Conservation (phyloP, 2,329 filamentous ascomycete genomes). For the Lachnellula arida region DNA sequence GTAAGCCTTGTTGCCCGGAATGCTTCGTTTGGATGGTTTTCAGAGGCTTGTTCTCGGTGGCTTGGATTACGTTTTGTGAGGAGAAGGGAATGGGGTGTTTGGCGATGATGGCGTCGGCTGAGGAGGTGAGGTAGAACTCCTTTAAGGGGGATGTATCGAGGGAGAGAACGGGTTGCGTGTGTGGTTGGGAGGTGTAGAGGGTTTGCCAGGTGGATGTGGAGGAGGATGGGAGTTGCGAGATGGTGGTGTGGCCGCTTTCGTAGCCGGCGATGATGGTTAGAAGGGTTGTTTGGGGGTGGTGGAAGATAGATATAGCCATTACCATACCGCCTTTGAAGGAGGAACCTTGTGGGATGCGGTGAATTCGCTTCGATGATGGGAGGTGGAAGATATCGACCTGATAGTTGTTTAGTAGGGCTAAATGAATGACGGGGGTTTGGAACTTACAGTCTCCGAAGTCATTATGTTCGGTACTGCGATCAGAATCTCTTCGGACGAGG, state of each 20-base stretch:
- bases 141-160: conserved; percentile 48
- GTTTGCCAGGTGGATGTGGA: conserved; percentile 41
- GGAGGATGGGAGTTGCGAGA: conserved; percentile 40
- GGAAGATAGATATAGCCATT: conserved; percentile 70
- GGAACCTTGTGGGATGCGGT: conserved; percentile 46
- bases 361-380: conserved; percentile 66
- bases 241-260: conserved; percentile 74
- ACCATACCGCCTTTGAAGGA: conserved; percentile 67
- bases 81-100: conserved; percentile 62
- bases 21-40: conserved; percentile 75
- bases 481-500: conserved; percentile 44
- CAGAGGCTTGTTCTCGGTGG: conserved; percentile 37
- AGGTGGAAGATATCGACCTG: conserved; percentile 78
- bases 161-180: conserved; percentile 79
- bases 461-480: conserved; percentile 78
- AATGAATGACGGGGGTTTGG: conserved; percentile 12
- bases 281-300: conserved; percentile 35
- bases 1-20: conserved; percentile 79
- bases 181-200: conserved; percentile 61
- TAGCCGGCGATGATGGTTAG: conserved; percentile 72
- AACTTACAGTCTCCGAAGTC: conserved; percentile 61
- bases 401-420: conserved; percentile 21
- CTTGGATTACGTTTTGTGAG: conserved; percentile 2
- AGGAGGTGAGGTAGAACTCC: conserved; percentile 69
- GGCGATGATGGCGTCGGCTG: conserved; percentile 73